Evolutionary conservation across 176 grass and related monocot genomes (phyloP).

Genomic region (Musa schizocarpa): DNA sequence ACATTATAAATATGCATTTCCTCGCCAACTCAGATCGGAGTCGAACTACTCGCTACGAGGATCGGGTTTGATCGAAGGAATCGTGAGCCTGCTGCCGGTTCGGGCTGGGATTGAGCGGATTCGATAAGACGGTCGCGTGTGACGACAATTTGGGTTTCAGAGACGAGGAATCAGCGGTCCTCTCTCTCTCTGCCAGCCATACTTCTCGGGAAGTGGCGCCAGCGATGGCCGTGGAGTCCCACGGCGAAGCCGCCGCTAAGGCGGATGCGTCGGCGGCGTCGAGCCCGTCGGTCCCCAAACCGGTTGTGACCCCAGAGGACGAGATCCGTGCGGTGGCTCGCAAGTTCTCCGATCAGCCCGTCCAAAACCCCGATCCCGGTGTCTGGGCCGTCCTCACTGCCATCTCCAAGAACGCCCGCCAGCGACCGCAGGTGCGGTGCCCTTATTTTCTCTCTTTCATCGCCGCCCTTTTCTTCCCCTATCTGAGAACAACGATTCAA

Average conservation of each 20-base stretch:
- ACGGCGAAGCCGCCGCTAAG: slow-evolving; percentile 25
- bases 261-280: slow-evolving; percentile 16
- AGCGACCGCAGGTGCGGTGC: slow-evolving; percentile 43
- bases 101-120: neutral
- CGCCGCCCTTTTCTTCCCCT: neutral
- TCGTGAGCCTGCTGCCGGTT: neutral
- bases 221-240: slow-evolving; percentile 13
- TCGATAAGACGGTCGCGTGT: neutral
- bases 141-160: too few species aligned
- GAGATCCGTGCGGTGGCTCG: slow-evolving; percentile 63
- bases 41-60: too few species aligned
- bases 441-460: neutral
- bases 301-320: slow-evolving; percentile 14
- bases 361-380: slow-evolving; percentile 52
- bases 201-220: too few species aligned
- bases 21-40: too few species aligned
- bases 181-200: neutral
- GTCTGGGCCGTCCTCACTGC: slow-evolving; percentile 84
- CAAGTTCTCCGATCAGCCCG: slow-evolving; percentile 59
- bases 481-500: slow-evolving; percentile 1
- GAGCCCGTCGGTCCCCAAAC: slow-evolving; percentile 21
- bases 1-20: too few species aligned
- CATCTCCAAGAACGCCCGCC: slow-evolving; percentile 74
- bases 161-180: too few species aligned
- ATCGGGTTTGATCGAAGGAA: neutral